Evolutionary conservation across 352 stramenopile species (phyloP).

Genomic region (Lagenidium giganteum): DNA sequence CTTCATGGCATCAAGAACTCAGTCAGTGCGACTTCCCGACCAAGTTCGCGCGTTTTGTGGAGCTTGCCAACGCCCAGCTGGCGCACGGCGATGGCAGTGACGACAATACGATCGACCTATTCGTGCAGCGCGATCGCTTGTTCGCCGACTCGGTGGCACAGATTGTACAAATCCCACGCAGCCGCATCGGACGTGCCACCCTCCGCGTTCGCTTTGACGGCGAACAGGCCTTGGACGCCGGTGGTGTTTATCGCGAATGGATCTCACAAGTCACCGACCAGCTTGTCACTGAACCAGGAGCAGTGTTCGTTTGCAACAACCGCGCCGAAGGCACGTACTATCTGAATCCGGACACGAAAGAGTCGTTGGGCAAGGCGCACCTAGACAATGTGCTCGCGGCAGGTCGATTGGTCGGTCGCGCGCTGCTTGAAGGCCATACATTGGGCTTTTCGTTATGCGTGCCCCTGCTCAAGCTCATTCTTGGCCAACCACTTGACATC

Average conservation of each 20-base stretch:
- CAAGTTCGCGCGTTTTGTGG: not conserved
- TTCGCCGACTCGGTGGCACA: constrained; percentile 63
- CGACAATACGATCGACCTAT: too few relatives aligned
- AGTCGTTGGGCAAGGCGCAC: constrained; percentile 23
- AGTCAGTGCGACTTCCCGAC: constrained; percentile 1
- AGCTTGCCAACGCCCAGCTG: too few relatives aligned
- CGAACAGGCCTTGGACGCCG: constrained; percentile 69
- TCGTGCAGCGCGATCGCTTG: constrained; percentile 46
- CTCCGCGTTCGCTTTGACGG: constrained; percentile 62
- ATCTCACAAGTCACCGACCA: constrained; percentile 57
- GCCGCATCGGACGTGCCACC: constrained; percentile 13
- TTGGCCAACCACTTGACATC: constrained; percentile 85
- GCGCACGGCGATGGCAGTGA: too few relatives aligned
- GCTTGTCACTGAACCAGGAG: constrained; percentile 24
- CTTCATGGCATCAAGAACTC: too few relatives aligned
- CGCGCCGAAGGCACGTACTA: constrained; percentile 40
- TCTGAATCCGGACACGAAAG: constrained; percentile 35
- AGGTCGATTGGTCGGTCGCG: constrained; percentile 33
- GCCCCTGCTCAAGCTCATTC: constrained; percentile 89
- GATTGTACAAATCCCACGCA: too few relatives aligned
- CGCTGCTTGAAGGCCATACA: constrained; percentile 80
- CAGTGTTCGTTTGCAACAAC: constrained; percentile 39
- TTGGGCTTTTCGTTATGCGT: constrained; percentile 88
- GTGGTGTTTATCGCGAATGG: constrained; percentile 76
- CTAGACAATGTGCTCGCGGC: constrained; percentile 28